Evolutionary conservation across 805 yeast species (phyloP), one percentile per base, ranked within the genome.

Genomic region (Saturnispora ahearnii): DNA sequence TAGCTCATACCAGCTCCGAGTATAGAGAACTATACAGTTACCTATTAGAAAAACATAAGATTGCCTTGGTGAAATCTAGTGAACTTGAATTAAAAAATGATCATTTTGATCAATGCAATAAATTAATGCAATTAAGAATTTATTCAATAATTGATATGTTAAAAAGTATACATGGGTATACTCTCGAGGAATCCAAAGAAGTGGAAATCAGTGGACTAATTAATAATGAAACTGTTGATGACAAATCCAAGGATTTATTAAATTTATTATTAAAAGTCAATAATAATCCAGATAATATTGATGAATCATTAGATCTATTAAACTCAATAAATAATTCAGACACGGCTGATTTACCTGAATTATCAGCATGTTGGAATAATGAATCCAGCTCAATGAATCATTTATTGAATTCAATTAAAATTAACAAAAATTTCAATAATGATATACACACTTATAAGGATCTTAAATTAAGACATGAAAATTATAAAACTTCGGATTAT

Each of bases 111-210:
- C 50, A 47, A 28, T 33, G 50, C 31, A 33, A 10, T 21, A 32
- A 33, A 9, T 30, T 47, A 18, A 41, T 47, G 45, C 50, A 41
- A 34, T 9, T 47, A 18, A 41, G 50, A 41, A 41, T 47, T 22
- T 33, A 44, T 13, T 32, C 40, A 11, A n/a, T 47, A 31, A n/a
- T 47, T 18, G 31, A 28, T 24, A 29, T 24, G 29, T 21, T 47
- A 29, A 18, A 24, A 12, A 47, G 32, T 11, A 40, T 22, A 11
- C 32, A 47, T 32, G 34, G n/a, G 8, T 32, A 24, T 11, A 38
- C 13, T 18, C 13, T 22, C 6, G 13, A 36, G 15, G 40, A 15
- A 12, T 10, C 10, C 3, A 36, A 18, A 8, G 24, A 36, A 10
- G 40, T 36, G 13, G 15, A 10, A 12, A 36, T 36, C 4, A 36